These are phyloP conservation scores for Leucocoprinus birnbaumii DNA, from an alignment of 768 basidiomycete species.

Conservation along the genomic window DNA sequence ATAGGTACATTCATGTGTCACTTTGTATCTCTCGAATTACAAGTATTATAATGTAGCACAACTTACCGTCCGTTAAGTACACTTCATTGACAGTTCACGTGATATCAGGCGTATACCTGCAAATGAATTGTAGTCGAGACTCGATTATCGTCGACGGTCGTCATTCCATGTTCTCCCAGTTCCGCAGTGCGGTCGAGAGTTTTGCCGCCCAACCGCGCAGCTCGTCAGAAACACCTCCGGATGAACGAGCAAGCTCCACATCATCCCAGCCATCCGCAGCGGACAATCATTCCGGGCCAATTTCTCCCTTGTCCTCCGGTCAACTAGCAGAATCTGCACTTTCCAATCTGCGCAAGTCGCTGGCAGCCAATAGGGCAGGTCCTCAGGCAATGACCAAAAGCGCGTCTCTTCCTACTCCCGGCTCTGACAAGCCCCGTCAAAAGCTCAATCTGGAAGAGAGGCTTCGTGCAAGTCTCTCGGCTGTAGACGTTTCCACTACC, in stretches of 20 bases:
- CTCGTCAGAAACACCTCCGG: constrained; percentile 12
- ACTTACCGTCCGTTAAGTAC: no score
- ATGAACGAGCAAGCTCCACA: constrained; percentile 14
- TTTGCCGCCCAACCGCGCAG: constrained; percentile 36
- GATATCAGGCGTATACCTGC: neutral
- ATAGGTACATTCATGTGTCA: no score
- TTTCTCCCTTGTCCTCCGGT: constrained; percentile 39
- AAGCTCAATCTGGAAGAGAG: constrained; percentile 76
- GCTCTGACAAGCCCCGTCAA: constrained; percentile 18
- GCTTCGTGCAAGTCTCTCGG: constrained; percentile 40
- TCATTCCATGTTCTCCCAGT: constrained; percentile 68
- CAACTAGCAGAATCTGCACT: constrained; percentile 63
- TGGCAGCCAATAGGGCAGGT: constrained; percentile 47
- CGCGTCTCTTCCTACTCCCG: constrained; percentile 12
- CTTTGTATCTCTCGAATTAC: no score
- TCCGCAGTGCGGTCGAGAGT: constrained; percentile 71
- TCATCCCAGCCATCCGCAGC: constrained; percentile 34
- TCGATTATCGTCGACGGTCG: neutral
- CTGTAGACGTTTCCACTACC: constrained; percentile 2
- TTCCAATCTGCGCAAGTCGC: constrained; percentile 60
- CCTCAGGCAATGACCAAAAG: constrained; percentile 15
- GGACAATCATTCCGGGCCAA: constrained; percentile 21
- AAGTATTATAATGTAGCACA: no score
- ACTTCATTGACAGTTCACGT: constrained; percentile 1
- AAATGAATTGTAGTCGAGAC: no score